phyloP scores from a whole-genome alignment of 768 basidiomycete genomes.

The Cantharellus anzutake region DNA sequence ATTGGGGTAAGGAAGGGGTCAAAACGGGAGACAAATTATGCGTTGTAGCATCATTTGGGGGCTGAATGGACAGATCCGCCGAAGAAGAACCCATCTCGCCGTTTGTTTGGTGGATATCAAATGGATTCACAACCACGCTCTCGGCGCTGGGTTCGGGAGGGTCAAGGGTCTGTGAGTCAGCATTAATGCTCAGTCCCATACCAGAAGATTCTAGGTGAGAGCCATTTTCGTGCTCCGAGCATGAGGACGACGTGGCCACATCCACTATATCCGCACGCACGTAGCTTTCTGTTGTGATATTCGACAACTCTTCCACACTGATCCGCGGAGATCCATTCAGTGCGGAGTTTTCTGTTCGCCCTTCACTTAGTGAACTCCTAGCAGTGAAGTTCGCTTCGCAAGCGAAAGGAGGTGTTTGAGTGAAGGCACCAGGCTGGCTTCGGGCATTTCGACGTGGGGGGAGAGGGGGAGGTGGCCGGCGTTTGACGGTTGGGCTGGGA shows the following conservation, averaged over 20 bases:
- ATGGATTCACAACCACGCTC: neutral
- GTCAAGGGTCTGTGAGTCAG: too few species aligned
- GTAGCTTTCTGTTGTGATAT: too few species aligned
- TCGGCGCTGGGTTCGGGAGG: too few species aligned
- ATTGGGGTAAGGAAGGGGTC: neutral
- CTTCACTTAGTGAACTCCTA: too few species aligned
- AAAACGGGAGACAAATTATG: neutral
- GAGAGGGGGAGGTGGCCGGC: conserved; percentile 1
- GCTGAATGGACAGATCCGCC: neutral
- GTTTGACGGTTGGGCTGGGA: neutral
- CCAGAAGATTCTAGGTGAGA: too few species aligned
- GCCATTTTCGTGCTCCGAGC: too few species aligned
- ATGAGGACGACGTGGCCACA: too few species aligned
- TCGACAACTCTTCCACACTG: too few species aligned
- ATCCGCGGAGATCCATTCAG: too few species aligned
- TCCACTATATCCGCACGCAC: too few species aligned
- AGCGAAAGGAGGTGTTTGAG: neutral
- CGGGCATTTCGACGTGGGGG: conserved; percentile 1
- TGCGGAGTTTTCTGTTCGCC: too few species aligned
- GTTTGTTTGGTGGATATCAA: neutral
- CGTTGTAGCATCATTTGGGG: neutral
- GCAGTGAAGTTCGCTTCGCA: neutral
- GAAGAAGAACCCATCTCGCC: neutral
- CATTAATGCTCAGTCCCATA: too few species aligned
- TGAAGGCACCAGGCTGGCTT: conserved; percentile 1